Conservation (phyloP, 2,329 filamentous ascomycete genomes). For the Hortaea sp. region DNA sequence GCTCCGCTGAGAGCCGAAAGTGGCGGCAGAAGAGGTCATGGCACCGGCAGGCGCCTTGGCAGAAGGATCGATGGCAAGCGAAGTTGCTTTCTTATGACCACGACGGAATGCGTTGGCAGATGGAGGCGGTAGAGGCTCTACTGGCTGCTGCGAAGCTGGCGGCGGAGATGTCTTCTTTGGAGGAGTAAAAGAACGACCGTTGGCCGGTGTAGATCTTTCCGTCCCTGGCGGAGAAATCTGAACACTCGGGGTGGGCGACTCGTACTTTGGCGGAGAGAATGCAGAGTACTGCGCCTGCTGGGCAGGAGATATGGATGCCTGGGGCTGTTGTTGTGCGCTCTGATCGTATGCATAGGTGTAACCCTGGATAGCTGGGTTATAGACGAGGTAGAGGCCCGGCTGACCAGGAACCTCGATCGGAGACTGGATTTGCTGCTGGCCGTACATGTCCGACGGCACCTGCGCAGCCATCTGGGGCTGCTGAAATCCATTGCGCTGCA, state of each 20-base stretch:
- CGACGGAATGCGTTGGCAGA: slow-evolving; percentile 88
- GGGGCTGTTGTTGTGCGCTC: slow-evolving; percentile 42
- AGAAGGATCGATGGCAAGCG: slow-evolving; percentile 51
- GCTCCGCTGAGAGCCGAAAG: slow-evolving; percentile 34
- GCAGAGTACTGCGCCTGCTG: slow-evolving; percentile 18
- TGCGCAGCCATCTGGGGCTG: slow-evolving; percentile 37
- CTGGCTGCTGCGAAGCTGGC: slow-evolving; percentile 44
- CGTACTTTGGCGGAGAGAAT: slow-evolving; percentile 12
- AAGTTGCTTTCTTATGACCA: slow-evolving; percentile 80
- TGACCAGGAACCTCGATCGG: slow-evolving; percentile 56
- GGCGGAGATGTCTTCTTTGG: slow-evolving; percentile 57
- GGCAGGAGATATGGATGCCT: slow-evolving; percentile 19
- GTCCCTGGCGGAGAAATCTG: slow-evolving; percentile 67
- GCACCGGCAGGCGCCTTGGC: slow-evolving; percentile 53
- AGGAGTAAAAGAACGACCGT: slow-evolving; percentile 53
- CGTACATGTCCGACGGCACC: slow-evolving; percentile 49
- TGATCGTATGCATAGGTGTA: slow-evolving; percentile 71
- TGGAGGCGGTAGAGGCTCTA: slow-evolving; percentile 69
- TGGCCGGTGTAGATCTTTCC: slow-evolving; percentile 41
- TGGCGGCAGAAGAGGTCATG: slow-evolving; percentile 53
- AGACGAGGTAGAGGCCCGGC: slow-evolving; percentile 70
- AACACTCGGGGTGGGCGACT: slow-evolving; percentile 46
- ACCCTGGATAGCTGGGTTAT: slow-evolving; percentile 78
- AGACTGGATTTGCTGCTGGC: slow-evolving; percentile 57
- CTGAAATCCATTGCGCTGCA: slow-evolving; percentile 9